Base-by-base conservation (phyloP, 1,139 yeast species). In the Taphrina communis region DNA sequence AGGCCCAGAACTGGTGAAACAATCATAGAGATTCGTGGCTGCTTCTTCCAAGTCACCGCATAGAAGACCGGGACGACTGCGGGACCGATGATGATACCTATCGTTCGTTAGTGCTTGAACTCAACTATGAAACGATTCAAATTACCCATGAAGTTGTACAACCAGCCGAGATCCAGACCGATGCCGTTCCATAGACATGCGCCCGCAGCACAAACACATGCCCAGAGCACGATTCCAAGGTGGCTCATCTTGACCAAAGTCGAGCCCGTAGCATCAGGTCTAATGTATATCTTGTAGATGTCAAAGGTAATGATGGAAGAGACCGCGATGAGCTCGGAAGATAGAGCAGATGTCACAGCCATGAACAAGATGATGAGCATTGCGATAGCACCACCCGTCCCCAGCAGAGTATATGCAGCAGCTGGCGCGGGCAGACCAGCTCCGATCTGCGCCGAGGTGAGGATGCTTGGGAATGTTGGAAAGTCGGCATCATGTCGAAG, bases 281-380 rank as follows among this genome's bases (percentile, higher is more conserved):
- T 80, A 65, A 81, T 72, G 74, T 83, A 83, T 52, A 81, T 78
- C 74, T 82, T 82, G 77, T 80, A 83, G 57, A 83, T 76, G 73
- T 83, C 86, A 71, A 81, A 82, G 0, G 85, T 81, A 51, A 80
- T 72, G 63, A 83, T 75, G 1, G 86, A 81, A 0, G 85, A 81
- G 6, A 82, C 79, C 5, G 85, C 84, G 71, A 83, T 82, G 58
- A 82, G 74, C 72, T 83, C 85, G 38, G 84, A 82, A 2, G 85
- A 81, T 71, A 81, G 79, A 0, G 86, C 82, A 1, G 85, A 81
- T 1, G 85, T 82, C 5, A 81, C 83, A 1, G 85, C 81, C 75
- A 83, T 77, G 78, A 83, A 83, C 6, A 83, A 80, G 82, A 82
- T 81, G 53, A 82, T 74, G 63, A 83, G 73, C 46, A 82, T 79